Percentiles rank a stretch among this genome's conserved stretches.
Conservation (phyloP, 2,329 filamentous ascomycete species). For the Paradendryphiella salina region DNA sequence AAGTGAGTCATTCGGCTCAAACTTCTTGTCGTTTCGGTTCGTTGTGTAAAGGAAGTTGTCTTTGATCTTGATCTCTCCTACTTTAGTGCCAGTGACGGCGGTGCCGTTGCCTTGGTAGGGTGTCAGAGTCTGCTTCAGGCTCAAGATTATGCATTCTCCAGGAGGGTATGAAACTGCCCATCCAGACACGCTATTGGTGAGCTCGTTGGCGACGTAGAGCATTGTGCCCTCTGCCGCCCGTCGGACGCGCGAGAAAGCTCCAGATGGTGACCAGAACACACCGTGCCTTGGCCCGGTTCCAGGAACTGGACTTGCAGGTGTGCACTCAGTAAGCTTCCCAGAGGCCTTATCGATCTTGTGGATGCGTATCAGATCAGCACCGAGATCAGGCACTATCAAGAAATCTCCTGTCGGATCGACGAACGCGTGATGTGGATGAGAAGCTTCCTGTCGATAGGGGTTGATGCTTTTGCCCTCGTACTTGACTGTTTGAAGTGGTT, state of each 20-base stretch:
- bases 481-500: slow-evolving; percentile 36
- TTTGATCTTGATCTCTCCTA: slow-evolving; percentile 41
- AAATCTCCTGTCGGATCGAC: slow-evolving; percentile 56
- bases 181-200: slow-evolving; percentile 37
- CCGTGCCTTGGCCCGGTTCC: slow-evolving; percentile 60
- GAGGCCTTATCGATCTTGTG: slow-evolving; percentile 54
- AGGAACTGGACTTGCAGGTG: slow-evolving; percentile 48
- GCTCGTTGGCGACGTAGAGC: slow-evolving; percentile 43
- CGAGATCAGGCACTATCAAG: slow-evolving; percentile 58
- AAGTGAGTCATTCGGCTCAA: slow-evolving; percentile 40
- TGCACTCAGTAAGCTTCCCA: slow-evolving; percentile 54
- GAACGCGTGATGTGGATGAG: slow-evolving; percentile 60
- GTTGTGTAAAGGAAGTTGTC: slow-evolving; percentile 42
- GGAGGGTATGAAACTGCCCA: slow-evolving; percentile 39
- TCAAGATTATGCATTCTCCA: slow-evolving; percentile 38
- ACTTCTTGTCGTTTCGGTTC: slow-evolving; percentile 46
- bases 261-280: slow-evolving; percentile 52
- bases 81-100: slow-evolving; percentile 35
- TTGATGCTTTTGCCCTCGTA: slow-evolving; percentile 49
- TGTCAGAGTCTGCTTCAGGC: slow-evolving; percentile 38
- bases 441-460: slow-evolving; percentile 56
- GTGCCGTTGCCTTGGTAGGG: slow-evolving; percentile 38
- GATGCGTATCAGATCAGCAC: slow-evolving; percentile 59
- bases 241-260: slow-evolving; percentile 22
- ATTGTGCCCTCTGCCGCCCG: slow-evolving; percentile 25